Conservation (phyloP, 2,329 filamentous ascomycete species). For the Stagonosporopsis vannaccii region DNA sequence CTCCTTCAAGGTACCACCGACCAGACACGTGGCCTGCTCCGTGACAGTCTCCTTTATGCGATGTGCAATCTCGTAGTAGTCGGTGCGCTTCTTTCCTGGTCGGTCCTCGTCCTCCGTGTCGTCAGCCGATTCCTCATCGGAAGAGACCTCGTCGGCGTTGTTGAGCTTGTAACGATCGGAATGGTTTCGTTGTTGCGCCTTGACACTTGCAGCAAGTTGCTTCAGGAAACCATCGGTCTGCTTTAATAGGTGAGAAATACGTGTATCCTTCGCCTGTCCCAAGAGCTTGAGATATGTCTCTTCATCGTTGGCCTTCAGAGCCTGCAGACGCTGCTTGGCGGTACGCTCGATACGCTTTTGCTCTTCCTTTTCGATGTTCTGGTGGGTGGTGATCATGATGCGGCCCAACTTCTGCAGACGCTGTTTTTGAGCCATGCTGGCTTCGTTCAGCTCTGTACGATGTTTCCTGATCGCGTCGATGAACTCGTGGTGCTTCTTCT, state of each 20-base stretch:
- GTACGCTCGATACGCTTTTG: conserved; percentile 98
- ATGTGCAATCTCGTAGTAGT: conserved; percentile 98
- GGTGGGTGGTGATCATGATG: conserved; percentile 87
- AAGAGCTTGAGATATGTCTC: conserved; percentile 98
- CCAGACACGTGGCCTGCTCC: conserved; percentile 81
- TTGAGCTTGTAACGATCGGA: conserved; percentile 79
- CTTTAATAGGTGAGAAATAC: conserved; percentile 95
- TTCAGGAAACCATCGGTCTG: conserved; percentile 98
- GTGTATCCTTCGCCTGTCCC: conserved; percentile 98
- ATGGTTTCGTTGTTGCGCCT: conserved; percentile 86
- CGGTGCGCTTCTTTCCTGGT: conserved; percentile 78
- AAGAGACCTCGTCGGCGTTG: conserved; percentile 56
- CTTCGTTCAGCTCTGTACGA: conserved; percentile 76
- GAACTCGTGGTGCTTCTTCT: conserved; percentile 96
- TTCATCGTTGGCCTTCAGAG: conserved; percentile 98
- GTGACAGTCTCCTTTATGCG: conserved; percentile 92
- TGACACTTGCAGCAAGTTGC: conserved; percentile 93
- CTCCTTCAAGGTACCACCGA: conserved; percentile 93
- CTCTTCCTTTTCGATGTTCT: conserved; percentile 98
- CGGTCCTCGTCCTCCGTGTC: conserved; percentile 71
- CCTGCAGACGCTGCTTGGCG: conserved; percentile 98
- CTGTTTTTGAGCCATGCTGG: conserved; percentile 70
- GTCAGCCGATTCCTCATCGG: conserved; percentile 61
- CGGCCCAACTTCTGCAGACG: conserved; percentile 87
- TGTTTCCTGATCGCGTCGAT: conserved; percentile 86